A percentile compares a stretch with the other conserved stretches of the same genome.
Conservation (phyloP, 345 rosid genomes). For the Eucalyptus sp. region DNA sequence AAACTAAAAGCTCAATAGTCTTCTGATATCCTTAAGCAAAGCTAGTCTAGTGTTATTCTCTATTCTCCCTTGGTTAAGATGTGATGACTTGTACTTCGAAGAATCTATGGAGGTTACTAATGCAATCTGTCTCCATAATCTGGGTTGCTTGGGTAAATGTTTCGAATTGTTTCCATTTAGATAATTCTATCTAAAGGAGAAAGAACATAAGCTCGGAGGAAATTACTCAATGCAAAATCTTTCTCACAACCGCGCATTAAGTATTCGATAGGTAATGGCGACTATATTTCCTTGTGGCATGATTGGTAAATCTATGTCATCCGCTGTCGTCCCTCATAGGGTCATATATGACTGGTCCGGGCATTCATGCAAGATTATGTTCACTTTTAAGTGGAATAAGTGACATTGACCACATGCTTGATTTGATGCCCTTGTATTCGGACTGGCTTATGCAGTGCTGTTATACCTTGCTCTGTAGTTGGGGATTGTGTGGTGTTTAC, state of each 20-base stretch:
- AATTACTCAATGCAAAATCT: neutral
- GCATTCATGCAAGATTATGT: neutral
- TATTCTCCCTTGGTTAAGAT: too few relatives aligned
- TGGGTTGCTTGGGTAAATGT: neutral
- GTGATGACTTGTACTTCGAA: neutral
- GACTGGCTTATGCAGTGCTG: neutral
- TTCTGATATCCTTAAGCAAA: rapidly evolving
- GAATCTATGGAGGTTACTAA: neutral
- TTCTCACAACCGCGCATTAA: neutral
- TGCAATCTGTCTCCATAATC: neutral
- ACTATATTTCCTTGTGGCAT: neutral
- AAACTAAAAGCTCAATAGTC: too few relatives aligned
- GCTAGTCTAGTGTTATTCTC: rapidly evolving
- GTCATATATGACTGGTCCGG: neutral
- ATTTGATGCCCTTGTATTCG: neutral
- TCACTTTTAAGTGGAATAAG: neutral
- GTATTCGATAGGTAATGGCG: neutral
- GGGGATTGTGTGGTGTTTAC: neutral
- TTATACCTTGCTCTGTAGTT: neutral
- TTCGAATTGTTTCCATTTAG: neutral
- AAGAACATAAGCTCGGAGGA: neutral
- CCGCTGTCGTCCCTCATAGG: neutral
- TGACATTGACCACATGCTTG: neutral
- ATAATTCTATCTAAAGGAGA: neutral
- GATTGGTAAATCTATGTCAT: neutral